A percentile compares a stretch with the other conserved stretches of the same genome.
Evolutionary conservation across 768 basidiomycete genomes (phyloP).

Genomic region (Russula sp.): DNA sequence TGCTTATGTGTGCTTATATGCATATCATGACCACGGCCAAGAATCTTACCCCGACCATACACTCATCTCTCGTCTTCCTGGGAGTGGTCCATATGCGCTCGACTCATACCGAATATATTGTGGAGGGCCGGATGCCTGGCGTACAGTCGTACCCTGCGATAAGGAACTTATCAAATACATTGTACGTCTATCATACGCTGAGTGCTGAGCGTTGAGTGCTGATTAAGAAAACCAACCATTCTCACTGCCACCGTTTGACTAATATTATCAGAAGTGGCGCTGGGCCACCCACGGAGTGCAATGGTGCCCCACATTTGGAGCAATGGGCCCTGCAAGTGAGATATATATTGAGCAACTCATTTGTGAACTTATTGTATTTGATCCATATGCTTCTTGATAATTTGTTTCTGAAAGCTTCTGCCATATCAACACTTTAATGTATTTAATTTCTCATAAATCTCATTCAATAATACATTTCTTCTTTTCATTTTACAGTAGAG

Average conservation of each 20-base stretch:
- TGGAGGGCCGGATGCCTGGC: constrained; percentile 51
- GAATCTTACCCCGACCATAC: constrained; percentile 23
- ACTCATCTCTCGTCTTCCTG: constrained; percentile 57
- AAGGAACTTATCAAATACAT: constrained; percentile 68
- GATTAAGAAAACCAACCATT: neutral
- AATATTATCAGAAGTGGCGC: constrained; percentile 56
- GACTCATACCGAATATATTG: constrained; percentile 78
- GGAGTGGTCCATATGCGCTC: constrained; percentile 66
- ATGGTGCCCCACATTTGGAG: constrained; percentile 50
- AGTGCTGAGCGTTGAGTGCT: neutral
- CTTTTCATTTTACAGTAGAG: too few species aligned
- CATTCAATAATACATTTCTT: too few species aligned
- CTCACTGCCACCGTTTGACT: too few species aligned
- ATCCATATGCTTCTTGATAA: constrained; percentile 17
- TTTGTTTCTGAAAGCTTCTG: too few species aligned
- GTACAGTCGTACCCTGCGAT: constrained; percentile 57
- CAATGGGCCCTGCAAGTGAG: constrained; percentile 34
- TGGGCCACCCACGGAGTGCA: constrained; percentile 59
- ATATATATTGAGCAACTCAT: constrained; percentile 27
- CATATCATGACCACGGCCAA: too few species aligned
- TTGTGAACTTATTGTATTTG: constrained; percentile 20
- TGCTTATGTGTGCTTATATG: constrained; percentile 38
- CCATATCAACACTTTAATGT: too few species aligned
- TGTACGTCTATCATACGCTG: constrained; percentile 43
- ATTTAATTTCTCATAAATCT: too few species aligned